Percentiles rank a stretch among this genome's conserved stretches.
phyloP scores from a whole-genome alignment of 1,284 basidiomycete genomes.

The Peniophora sp. region DNA sequence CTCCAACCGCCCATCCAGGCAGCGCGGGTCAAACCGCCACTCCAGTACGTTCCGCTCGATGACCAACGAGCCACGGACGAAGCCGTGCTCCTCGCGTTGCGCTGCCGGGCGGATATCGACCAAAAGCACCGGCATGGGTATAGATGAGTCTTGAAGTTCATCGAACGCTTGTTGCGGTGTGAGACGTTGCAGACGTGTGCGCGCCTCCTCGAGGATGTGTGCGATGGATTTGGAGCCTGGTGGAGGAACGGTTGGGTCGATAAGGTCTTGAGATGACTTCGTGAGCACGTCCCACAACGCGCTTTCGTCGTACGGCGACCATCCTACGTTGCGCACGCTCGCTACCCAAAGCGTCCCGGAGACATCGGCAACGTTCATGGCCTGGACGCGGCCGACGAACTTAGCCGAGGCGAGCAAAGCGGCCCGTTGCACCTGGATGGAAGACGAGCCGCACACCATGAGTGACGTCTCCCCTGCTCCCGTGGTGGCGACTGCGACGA shows the following conservation, averaged over 20 bases:
- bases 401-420: slow-evolving; percentile 55
- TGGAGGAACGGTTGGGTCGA: slow-evolving; percentile 53
- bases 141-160: slow-evolving; percentile 44
- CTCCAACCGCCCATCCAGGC: slow-evolving; percentile 36
- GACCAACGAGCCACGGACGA: slow-evolving; percentile 52
- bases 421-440: slow-evolving; percentile 51
- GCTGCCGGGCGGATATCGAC: slow-evolving; percentile 66
- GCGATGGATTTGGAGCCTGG: slow-evolving; percentile 51
- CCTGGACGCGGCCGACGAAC: slow-evolving; percentile 49
- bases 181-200: slow-evolving; percentile 55
- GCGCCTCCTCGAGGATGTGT: slow-evolving; percentile 45
- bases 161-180: slow-evolving; percentile 50
- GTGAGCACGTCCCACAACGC: slow-evolving; percentile 59
- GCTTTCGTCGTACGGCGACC: slow-evolving; percentile 45
- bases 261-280: slow-evolving; percentile 49
- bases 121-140: slow-evolving; percentile 53
- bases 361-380: slow-evolving; percentile 20
- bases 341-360: slow-evolving; percentile 34
- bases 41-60: slow-evolving; percentile 69
- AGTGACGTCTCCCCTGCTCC: slow-evolving; percentile 31
- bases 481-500: slow-evolving; percentile 50
- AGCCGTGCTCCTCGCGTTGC: slow-evolving; percentile 46
- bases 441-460: slow-evolving; percentile 47
- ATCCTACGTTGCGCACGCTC: slow-evolving; percentile 41
- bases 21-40: slow-evolving; percentile 67